Conservation (phyloP, 2,329 filamentous ascomycete genomes). For the Pleoardoris graminearum region DNA sequence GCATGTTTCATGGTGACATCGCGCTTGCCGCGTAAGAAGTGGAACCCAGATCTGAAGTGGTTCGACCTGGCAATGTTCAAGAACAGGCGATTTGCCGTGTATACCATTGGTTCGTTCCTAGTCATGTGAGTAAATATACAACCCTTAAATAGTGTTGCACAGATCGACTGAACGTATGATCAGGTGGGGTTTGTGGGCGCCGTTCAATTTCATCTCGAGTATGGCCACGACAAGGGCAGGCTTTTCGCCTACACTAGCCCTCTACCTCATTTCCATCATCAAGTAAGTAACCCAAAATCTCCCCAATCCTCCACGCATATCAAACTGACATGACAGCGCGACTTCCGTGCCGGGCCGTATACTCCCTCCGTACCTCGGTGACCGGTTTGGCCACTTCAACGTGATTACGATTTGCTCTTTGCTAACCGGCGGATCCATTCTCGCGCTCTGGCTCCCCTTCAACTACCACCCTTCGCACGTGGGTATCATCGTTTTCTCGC, state of each 20-base stretch:
- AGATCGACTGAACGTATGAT: background rate
- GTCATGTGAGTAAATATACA: conserved; percentile 4
- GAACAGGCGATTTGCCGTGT: conserved; percentile 9
- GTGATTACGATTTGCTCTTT: conserved; percentile 1
- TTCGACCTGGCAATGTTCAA: conserved; percentile 16
- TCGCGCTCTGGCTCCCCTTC: conserved; percentile 18
- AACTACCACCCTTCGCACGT: conserved; percentile 11
- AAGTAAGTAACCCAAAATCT: conserved; percentile 6
- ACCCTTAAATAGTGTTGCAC: background rate
- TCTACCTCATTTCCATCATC: conserved; percentile 10
- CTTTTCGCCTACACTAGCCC: conserved; percentile 8
- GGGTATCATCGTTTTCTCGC: conserved; percentile 13
- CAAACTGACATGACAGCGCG: background rate
- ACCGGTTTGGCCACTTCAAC: conserved; percentile 11
- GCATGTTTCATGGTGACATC: background rate
- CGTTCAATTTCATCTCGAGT: conserved; percentile 10
- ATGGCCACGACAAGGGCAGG: conserved; percentile 8
- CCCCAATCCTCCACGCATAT: no score
- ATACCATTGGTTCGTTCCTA: conserved; percentile 8
- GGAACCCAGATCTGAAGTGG: background rate
- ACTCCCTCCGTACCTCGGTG: conserved; percentile 10
- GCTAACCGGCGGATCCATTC: conserved; percentile 1
- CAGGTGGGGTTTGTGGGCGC: conserved; percentile 14
- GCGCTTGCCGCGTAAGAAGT: background rate
- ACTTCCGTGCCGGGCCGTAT: conserved; percentile 11